A percentile compares a stretch with the other conserved stretches of the same genome.
Conservation (phyloP, 140 eudicot species). For the Senecio squalidus region DNA sequence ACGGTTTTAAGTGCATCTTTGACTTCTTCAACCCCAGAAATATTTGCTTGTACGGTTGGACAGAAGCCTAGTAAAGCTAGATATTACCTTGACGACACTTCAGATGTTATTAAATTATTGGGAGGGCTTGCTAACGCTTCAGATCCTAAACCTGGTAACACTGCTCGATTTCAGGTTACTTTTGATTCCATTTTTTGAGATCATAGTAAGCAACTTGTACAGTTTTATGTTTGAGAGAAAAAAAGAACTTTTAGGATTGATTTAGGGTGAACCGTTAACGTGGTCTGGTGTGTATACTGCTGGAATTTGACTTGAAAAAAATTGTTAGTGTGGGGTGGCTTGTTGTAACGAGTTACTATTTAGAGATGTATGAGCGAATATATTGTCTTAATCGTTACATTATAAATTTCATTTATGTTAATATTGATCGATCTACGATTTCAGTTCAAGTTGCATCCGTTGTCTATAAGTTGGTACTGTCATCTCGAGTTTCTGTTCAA, state of each 20-base stretch:
- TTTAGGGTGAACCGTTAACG: slow-evolving; percentile 20
- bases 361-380: too few relatives aligned
- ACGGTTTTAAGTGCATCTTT: slow-evolving; percentile 22
- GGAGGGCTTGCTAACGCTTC: slow-evolving; percentile 67
- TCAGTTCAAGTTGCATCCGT: too few relatives aligned
- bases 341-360: slow-evolving; percentile 12
- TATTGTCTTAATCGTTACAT: too few relatives aligned
- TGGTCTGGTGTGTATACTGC: slow-evolving; percentile 23
- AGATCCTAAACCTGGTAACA: slow-evolving; percentile 46
- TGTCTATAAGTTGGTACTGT: too few relatives aligned
- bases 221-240: slow-evolving; percentile 21
- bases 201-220: slow-evolving; percentile 23
- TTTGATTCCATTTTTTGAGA: slow-evolving; percentile 39
- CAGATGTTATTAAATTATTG: slow-evolving; percentile 58
- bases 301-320: background rate
- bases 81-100: slow-evolving; percentile 68
- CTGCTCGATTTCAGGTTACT: slow-evolving; percentile 40
- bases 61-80: slow-evolving; percentile 84
- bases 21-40: slow-evolving; percentile 42
- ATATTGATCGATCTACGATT: too few relatives aligned
- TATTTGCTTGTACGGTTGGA: slow-evolving; percentile 81
- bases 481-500: too few relatives aligned
- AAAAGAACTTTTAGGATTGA: background rate
- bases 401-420: too few relatives aligned
- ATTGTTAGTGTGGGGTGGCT: slow-evolving; percentile 3